Base-by-base conservation (phyloP, 2,329 filamentous ascomycete species). In the Ophiostoma novo-ulmi region DNA sequence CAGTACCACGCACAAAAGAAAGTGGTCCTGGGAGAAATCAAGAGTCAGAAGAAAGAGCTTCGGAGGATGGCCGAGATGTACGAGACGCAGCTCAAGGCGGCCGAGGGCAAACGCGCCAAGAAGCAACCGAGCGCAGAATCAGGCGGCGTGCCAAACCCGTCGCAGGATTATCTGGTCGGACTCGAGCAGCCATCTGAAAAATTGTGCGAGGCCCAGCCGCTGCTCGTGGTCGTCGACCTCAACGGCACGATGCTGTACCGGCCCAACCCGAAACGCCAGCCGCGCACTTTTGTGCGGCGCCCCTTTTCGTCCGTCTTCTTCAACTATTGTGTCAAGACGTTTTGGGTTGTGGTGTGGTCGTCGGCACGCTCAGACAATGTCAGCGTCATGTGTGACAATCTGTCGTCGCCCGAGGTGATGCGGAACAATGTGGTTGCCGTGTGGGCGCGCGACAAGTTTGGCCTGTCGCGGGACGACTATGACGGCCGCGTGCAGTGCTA, bases 201-300 rank as follows among this genome's bases (percentile, higher is more conserved):
- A 17, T 74, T 80, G 17, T 75, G 80, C 0, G 83, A 87, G 0
- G 85, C 89, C 1, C 87, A 87, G 58, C 86, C 85, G 20, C 85
- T 97, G 44, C 87, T 99, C 31, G 83, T 99, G 68, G 87, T 98
- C 66, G 87, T 98, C 73, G 95, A 99, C 80, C 86, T 99, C 52
- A 99, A 98, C 79, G 95, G 95, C 73, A 97, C 94, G 0, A 84
- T 99, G 0, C 85, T 98, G 48, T 85, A 87, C 80, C 90, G 95
- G 5, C 89, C 88, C 10, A 83, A 82, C 69, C 82, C 82, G 65
- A 78, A 77, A 36, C 76, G 80, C 1, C 13, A 41, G 4, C 82
- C 84, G 3, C 84, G 82, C 11, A 78, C 79, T 61, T 91, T 93
- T 77, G 80, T 88, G 63, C 80, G 85, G 74, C 90, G 95, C 0